Evolutionary conservation across 2,329 filamentous ascomycete species (phyloP).

Genomic region (Colletotrichum sp.): DNA sequence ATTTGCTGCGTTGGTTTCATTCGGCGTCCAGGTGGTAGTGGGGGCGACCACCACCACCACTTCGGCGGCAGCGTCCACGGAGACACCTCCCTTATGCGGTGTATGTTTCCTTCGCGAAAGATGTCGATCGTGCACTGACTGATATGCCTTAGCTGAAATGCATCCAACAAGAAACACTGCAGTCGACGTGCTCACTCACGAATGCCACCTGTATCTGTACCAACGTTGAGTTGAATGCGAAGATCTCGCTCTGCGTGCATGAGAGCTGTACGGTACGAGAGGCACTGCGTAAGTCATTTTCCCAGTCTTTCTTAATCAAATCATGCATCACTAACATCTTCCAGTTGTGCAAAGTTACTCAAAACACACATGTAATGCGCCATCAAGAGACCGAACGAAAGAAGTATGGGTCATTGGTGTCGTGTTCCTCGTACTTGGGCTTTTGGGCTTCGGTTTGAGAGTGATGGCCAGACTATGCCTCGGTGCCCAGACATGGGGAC

Average conservation of each 20-base stretch:
- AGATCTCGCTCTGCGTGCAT: constrained; percentile 23
- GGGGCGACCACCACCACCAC: background rate
- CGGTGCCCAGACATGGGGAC: constrained; percentile 32
- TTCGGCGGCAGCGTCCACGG: background rate
- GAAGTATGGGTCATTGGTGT: constrained; percentile 30
- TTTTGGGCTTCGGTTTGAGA: constrained; percentile 33
- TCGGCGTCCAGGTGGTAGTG: background rate
- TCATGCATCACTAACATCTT: background rate
- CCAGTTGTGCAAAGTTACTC: constrained; percentile 25
- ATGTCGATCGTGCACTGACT: background rate
- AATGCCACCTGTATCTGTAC: constrained; percentile 27
- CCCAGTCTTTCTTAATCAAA: no score
- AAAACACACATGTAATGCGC: constrained; percentile 27
- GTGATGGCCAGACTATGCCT: constrained; percentile 30
- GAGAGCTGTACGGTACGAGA: constrained; percentile 24
- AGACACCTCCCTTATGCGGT: constrained; percentile 21
- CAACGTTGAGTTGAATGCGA: constrained; percentile 24
- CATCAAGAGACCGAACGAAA: constrained; percentile 28
- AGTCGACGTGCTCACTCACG: constrained; percentile 15
- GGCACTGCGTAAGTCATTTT: background rate
- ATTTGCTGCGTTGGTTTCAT: background rate
- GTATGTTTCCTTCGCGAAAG: constrained; percentile 8
- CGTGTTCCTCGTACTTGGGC: constrained; percentile 30
- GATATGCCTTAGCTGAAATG: constrained; percentile 21
- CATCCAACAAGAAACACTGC: constrained; percentile 16